Percentiles rank a stretch among this genome's conserved stretches.
phyloP scores from a whole-genome alignment of 2,329 filamentous ascomycete genomes.

The Purpureocillium lavendulum region DNA sequence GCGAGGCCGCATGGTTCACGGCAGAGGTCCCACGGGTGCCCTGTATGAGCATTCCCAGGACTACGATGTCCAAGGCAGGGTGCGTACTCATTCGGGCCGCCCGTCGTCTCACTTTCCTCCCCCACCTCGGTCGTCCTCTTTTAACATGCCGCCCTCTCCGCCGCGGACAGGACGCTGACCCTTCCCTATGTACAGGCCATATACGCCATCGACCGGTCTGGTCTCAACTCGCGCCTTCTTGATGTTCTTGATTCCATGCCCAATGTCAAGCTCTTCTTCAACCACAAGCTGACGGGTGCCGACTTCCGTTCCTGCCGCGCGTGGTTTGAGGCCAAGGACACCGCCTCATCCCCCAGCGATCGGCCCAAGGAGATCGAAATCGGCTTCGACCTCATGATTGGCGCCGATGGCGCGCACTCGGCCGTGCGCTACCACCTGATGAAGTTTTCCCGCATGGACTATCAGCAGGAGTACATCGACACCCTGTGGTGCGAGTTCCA shows the following conservation, averaged over 20 bases:
- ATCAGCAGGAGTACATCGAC: slow-evolving; percentile 90
- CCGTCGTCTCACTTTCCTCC: no score
- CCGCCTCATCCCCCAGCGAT: slow-evolving; percentile 22
- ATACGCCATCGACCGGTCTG: slow-evolving; percentile 75
- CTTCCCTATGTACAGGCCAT: slow-evolving; percentile 50
- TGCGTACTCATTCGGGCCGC: no score
- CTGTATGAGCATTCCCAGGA: slow-evolving; percentile 77
- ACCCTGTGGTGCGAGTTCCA: slow-evolving; percentile 96
- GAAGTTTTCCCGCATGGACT: slow-evolving; percentile 88
- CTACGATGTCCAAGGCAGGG: slow-evolving; percentile 83
- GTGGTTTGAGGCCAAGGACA: slow-evolving; percentile 66
- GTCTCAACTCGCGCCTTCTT: slow-evolving; percentile 74
- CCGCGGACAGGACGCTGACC: not conserved
- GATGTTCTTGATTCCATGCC: slow-evolving; percentile 75
- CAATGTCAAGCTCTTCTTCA: slow-evolving; percentile 89
- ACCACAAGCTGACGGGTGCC: slow-evolving; percentile 85
- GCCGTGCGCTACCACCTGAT: slow-evolving; percentile 87
- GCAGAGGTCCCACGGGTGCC: slow-evolving; percentile 52
- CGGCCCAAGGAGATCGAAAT: slow-evolving; percentile 69
- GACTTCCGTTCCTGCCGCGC: slow-evolving; percentile 73
- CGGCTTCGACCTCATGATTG: slow-evolving; percentile 85
- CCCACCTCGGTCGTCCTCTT: no score
- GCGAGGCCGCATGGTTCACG: slow-evolving; percentile 94
- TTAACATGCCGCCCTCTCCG: no score
- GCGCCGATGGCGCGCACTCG: slow-evolving; percentile 91